Evolutionary conservation across 2,329 filamentous ascomycete genomes (phyloP).

Genomic region (Xylaria sp.): DNA sequence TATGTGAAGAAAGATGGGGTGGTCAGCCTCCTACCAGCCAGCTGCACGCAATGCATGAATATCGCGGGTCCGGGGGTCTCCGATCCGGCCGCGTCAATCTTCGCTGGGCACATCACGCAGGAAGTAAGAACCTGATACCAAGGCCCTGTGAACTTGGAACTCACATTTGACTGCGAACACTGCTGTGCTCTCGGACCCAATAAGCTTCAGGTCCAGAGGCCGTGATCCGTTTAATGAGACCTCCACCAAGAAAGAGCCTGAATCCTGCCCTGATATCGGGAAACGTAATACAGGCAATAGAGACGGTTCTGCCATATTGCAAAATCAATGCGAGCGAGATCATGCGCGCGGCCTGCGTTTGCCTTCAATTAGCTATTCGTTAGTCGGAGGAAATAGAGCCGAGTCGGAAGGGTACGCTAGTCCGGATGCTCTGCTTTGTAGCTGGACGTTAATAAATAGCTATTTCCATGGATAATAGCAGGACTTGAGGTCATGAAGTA

Average conservation of each 20-base stretch:
- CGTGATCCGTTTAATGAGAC: constrained; percentile 62
- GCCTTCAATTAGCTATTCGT: constrained; percentile 14
- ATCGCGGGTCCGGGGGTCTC: constrained; percentile 36
- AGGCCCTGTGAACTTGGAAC: constrained; percentile 47
- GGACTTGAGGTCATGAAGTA: not conserved
- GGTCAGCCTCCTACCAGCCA: constrained; percentile 37
- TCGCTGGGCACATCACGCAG: constrained; percentile 25
- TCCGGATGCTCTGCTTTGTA: constrained; percentile 7
- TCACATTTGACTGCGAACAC: constrained; percentile 69
- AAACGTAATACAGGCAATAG: constrained; percentile 67
- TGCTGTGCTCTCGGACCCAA: constrained; percentile 74
- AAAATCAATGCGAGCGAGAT: not conserved
- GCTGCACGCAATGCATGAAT: constrained; percentile 41
- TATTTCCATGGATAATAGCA: constrained; percentile 3
- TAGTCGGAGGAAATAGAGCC: constrained; percentile 15
- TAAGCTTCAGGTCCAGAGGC: constrained; percentile 72
- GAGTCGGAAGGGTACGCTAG: constrained; percentile 6
- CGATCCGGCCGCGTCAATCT: constrained; percentile 31
- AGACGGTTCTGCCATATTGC: constrained; percentile 41
- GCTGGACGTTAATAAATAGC: constrained; percentile 18
- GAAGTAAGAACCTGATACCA: constrained; percentile 13
- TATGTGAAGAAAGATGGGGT: constrained; percentile 34
- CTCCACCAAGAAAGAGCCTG: constrained; percentile 69
- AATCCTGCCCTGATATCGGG: constrained; percentile 63
- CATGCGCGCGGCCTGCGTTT: constrained; percentile 1